Conservation (phyloP, 129 eudicot genomes). For the Erigeron canadensis region DNA sequence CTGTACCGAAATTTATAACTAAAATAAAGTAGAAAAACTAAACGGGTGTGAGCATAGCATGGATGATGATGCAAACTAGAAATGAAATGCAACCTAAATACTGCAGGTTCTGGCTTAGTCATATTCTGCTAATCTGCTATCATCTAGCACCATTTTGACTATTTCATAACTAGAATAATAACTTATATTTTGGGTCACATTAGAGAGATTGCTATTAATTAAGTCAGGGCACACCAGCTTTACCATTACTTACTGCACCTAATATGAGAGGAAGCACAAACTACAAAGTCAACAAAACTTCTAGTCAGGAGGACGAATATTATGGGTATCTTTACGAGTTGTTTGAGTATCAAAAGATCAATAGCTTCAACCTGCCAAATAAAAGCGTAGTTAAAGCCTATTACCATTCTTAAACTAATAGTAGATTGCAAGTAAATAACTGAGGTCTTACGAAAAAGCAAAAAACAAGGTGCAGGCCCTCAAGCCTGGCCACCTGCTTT, state of each 20-base stretch:
- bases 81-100: slow-evolving; percentile 10
- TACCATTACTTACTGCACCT: slow-evolving; percentile 33
- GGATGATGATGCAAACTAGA: slow-evolving; percentile 4
- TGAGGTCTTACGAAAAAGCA: slow-evolving; percentile 32
- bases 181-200: slow-evolving; percentile 14
- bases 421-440: background rate
- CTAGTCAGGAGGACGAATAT: slow-evolving; percentile 9
- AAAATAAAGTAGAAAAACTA: slow-evolving; percentile 1
- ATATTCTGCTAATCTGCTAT: slow-evolving; percentile 26
- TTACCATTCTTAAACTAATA: background rate
- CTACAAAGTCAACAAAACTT: slow-evolving; percentile 24
- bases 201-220: slow-evolving; percentile 39
- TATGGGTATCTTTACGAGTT: slow-evolving; percentile 21
- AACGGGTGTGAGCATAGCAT: slow-evolving; percentile 13
- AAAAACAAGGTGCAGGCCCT: slow-evolving; percentile 13
- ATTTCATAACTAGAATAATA: slow-evolving; percentile 4
- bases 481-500: slow-evolving; percentile 64
- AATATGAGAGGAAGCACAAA: slow-evolving; percentile 22
- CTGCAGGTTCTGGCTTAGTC: slow-evolving; percentile 10
- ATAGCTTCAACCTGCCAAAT: slow-evolving; percentile 37
- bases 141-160: slow-evolving; percentile 15
- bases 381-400: background rate
- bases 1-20: background rate
- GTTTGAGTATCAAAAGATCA: slow-evolving; percentile 27
- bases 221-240: slow-evolving; percentile 29